Conservation (phyloP, 352 stramenopile species). For the Nothophytophthora sp. region DNA sequence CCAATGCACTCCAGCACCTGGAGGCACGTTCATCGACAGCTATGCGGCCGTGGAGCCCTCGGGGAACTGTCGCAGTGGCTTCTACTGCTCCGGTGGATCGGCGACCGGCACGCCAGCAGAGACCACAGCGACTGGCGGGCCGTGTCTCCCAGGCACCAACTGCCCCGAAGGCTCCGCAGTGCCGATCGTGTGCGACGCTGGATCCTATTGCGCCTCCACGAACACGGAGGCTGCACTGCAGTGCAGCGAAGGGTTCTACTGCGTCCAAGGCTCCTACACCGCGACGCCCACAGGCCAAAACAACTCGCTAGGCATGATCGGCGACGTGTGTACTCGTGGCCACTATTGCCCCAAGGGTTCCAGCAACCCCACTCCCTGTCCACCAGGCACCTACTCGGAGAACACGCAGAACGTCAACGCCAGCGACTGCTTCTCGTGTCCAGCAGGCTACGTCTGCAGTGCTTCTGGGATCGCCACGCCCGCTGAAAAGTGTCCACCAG, state of each 20-base stretch:
- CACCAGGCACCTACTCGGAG: slow-evolving; percentile 67
- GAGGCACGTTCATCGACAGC: slow-evolving; percentile 61
- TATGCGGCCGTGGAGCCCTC: slow-evolving; percentile 48
- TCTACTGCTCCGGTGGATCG: slow-evolving; percentile 79
- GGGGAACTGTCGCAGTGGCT: slow-evolving; percentile 74
- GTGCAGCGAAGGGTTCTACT: slow-evolving; percentile 88
- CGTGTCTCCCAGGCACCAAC: slow-evolving; percentile 85
- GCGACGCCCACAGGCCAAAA: slow-evolving; percentile 65
- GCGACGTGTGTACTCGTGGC: slow-evolving; percentile 65
- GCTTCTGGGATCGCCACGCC: slow-evolving; percentile 51
- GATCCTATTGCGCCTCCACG: slow-evolving; percentile 77
- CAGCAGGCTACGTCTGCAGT: slow-evolving; percentile 60
- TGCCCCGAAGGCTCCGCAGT: slow-evolving; percentile 84
- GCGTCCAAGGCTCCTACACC: slow-evolving; percentile 83
- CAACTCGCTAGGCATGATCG: slow-evolving; percentile 75
- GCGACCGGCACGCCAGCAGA: slow-evolving; percentile 48
- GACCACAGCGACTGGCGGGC: slow-evolving; percentile 43
- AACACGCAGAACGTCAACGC: slow-evolving; percentile 60
- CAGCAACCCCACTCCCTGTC: slow-evolving; percentile 82
- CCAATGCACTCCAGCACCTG: slow-evolving; percentile 70
- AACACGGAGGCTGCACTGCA: slow-evolving; percentile 70
- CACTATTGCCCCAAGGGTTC: slow-evolving; percentile 82
- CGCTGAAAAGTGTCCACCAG: slow-evolving; percentile 45
- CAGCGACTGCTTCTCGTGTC: slow-evolving; percentile 71
- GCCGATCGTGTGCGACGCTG: slow-evolving; percentile 80